Evolutionary conservation across 2,329 filamentous ascomycete species (phyloP).

Genomic region (Fusarium camptoceras): DNA sequence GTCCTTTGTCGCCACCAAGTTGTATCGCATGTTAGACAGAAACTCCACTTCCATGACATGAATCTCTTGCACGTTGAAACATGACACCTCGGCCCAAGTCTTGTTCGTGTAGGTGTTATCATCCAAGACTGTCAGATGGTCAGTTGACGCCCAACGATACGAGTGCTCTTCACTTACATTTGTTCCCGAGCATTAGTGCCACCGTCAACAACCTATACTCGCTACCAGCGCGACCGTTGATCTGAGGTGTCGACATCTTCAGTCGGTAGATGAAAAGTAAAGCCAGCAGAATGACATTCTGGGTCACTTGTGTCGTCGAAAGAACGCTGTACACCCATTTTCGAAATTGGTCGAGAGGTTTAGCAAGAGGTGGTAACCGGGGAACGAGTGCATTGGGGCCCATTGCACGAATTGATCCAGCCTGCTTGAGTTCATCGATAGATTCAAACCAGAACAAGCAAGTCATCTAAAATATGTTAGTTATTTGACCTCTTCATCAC

Average conservation of each 20-base stretch:
- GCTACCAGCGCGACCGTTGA: slow-evolving; percentile 91
- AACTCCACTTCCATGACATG: slow-evolving; percentile 99
- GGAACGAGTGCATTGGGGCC: slow-evolving; percentile 57
- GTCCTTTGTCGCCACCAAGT: slow-evolving; percentile 84
- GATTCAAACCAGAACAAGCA: slow-evolving; percentile 98
- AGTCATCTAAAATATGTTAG: slow-evolving; percentile 74
- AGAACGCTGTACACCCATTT: slow-evolving; percentile 95
- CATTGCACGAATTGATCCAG: slow-evolving; percentile 69
- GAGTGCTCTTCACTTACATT: slow-evolving; percentile 71
- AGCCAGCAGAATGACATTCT: slow-evolving; percentile 92
- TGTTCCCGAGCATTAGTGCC: slow-evolving; percentile 97
- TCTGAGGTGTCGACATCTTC: slow-evolving; percentile 88
- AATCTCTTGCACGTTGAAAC: slow-evolving; percentile 92
- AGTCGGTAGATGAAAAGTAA: slow-evolving; percentile 92
- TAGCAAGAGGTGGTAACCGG: slow-evolving; percentile 75
- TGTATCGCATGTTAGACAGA: slow-evolving; percentile 97
- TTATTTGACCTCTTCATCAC: background rate
- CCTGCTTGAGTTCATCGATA: slow-evolving; percentile 79
- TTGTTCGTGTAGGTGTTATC: slow-evolving; percentile 99
- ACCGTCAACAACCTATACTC: slow-evolving; percentile 94
- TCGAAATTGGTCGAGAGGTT: slow-evolving; percentile 82
- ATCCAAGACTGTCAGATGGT: slow-evolving; percentile 76
- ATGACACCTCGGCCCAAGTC: slow-evolving; percentile 98
- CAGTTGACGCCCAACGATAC: slow-evolving; percentile 29
- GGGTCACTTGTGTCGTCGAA: slow-evolving; percentile 93